These are phyloP conservation scores for Penicillium cosmopolitanum DNA, from an alignment of 495 filamentous ascomycete species.

Conservation along the genomic window DNA sequence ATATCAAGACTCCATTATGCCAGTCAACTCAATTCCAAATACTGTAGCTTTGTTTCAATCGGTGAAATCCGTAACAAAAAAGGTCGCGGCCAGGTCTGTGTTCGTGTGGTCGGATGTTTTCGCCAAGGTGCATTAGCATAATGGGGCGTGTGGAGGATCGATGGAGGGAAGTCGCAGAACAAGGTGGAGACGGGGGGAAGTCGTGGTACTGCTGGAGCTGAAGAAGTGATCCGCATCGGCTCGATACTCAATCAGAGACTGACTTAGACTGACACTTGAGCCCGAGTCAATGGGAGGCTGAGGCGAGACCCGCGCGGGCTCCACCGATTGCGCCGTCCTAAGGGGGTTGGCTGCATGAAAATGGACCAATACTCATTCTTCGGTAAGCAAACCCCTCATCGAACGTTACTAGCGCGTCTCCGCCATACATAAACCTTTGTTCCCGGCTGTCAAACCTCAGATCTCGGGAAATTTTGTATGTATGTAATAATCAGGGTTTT, in stretches of 20 bases:
- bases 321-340: slow-evolving; percentile 4
- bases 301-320: slow-evolving; percentile 10
- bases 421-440: background rate
- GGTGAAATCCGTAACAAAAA: slow-evolving; percentile 13
- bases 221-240: slow-evolving; percentile 11
- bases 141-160: slow-evolving; percentile 13
- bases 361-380: background rate
- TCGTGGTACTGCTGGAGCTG: slow-evolving; percentile 7
- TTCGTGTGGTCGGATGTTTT: slow-evolving; percentile 10
- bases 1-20: background rate
- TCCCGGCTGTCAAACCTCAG: slow-evolving; percentile 5
- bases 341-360: slow-evolving; percentile 3
- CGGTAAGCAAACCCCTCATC: slow-evolving; percentile 3
- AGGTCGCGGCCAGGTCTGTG: slow-evolving; percentile 3
- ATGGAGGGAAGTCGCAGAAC: background rate
- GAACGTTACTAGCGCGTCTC: background rate
- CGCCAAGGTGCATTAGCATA: slow-evolving; percentile 22
- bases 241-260: slow-evolving; percentile 9
- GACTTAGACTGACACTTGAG: background rate
- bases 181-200: background rate
- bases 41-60: slow-evolving; percentile 3
- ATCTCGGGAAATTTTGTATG: background rate
- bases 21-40: background rate
- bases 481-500: background rate
- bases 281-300: slow-evolving; percentile 7